These are phyloP conservation scores for Sclerotinia spermophila DNA, from an alignment of 2,329 filamentous ascomycete species.

Conservation along the genomic window DNA sequence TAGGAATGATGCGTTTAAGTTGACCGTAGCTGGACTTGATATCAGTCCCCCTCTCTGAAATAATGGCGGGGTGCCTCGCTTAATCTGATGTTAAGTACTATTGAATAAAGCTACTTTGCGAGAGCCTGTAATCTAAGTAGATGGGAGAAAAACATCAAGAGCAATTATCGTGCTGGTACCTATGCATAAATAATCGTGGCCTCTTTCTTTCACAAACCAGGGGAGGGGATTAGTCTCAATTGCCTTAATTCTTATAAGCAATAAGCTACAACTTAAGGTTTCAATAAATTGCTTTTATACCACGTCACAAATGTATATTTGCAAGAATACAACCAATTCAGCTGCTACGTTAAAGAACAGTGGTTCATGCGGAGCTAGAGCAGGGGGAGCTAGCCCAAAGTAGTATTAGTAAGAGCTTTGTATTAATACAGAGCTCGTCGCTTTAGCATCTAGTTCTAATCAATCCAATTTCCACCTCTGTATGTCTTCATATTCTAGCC, in stretches of 20 bases:
- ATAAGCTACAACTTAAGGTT: not conserved
- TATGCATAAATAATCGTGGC: not conserved
- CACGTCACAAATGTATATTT: not conserved
- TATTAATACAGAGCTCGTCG: too few species aligned
- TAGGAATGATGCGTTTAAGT: not conserved
- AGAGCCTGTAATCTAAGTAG: not conserved
- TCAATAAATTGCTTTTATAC: not conserved
- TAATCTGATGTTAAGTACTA: not conserved
- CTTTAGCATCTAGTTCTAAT: too few species aligned
- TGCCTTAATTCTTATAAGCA: too few species aligned
- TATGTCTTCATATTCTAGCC: too few species aligned
- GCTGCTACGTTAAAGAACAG: too few species aligned
- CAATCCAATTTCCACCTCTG: too few species aligned
- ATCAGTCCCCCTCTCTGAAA: not conserved
- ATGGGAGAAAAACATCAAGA: not conserved
- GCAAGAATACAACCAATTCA: not conserved
- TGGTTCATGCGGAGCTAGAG: too few species aligned
- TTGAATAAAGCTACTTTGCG: not conserved
- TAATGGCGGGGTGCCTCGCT: not conserved
- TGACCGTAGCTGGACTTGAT: not conserved
- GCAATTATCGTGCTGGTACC: not conserved
- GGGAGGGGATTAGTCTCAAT: not conserved
- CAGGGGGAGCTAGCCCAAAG: too few species aligned
- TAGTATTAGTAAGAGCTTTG: too few species aligned
- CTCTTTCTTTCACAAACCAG: not conserved